These are phyloP conservation scores for Erodium maritimum DNA, from an alignment of 345 rosid genomes.

Conservation along the genomic window DNA sequence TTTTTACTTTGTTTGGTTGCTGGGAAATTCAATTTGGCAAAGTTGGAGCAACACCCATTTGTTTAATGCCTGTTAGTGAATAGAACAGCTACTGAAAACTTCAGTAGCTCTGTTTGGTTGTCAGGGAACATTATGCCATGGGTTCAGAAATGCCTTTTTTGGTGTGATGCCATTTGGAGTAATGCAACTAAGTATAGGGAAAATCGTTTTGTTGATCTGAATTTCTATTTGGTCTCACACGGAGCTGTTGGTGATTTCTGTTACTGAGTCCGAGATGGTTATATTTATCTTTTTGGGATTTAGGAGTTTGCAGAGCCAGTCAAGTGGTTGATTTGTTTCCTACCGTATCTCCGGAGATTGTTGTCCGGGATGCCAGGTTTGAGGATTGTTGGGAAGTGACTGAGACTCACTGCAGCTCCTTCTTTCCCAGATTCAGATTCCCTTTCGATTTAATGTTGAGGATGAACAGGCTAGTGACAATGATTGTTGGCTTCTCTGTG, in stretches of 20 bases:
- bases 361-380: slow-evolving; percentile 84
- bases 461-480: slow-evolving; percentile 60
- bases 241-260: too few relatives aligned
- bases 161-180: background rate
- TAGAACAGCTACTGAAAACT: too few relatives aligned
- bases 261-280: too few relatives aligned
- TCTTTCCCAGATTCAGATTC: slow-evolving; percentile 75
- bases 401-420: slow-evolving; percentile 88
- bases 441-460: slow-evolving; percentile 70
- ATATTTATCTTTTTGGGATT: background rate
- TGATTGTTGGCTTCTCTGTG: slow-evolving; percentile 58
- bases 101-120: too few relatives aligned
- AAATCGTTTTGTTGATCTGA: background rate
- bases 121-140: background rate
- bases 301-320: slow-evolving; percentile 71
- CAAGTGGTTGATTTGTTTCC: too few relatives aligned
- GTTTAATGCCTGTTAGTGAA: too few relatives aligned
- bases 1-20: too few relatives aligned
- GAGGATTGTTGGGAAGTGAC: slow-evolving; percentile 98
- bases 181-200: too few relatives aligned
- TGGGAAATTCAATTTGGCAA: too few relatives aligned
- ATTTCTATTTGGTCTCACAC: background rate
- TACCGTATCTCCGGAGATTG: slow-evolving; percentile 72
- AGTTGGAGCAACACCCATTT: too few relatives aligned
- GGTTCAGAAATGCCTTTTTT: background rate